These are phyloP conservation scores for Candida ulmi DNA, from an alignment of 805 yeast genomes.

Conservation along the genomic window DNA sequence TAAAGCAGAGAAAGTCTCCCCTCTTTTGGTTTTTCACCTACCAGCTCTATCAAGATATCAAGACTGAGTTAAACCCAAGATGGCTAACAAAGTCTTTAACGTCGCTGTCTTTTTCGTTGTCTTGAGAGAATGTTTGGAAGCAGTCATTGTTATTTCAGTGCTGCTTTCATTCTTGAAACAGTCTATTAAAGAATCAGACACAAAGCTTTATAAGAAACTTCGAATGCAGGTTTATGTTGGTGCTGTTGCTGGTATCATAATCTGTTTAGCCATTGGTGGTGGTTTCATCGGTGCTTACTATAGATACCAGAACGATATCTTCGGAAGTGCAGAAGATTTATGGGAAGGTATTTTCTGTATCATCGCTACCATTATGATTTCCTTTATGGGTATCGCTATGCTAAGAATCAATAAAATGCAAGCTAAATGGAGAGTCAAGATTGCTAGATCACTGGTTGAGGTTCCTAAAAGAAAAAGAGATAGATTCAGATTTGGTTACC, in stretches of 20 bases:
- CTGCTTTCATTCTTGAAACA: slow-evolving; percentile 87
- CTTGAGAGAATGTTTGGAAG: slow-evolving; percentile 91
- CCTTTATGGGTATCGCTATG: slow-evolving; percentile 96
- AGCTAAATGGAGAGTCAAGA: slow-evolving; percentile 93
- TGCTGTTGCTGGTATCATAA: slow-evolving; percentile 59
- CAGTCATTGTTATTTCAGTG: slow-evolving; percentile 86
- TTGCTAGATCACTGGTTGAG: slow-evolving; percentile 76
- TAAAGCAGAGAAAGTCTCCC: no score
- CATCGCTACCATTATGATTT: slow-evolving; percentile 83
- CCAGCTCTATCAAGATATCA: no score
- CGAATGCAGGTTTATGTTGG: slow-evolving; percentile 85
- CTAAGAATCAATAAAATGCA: slow-evolving; percentile 93
- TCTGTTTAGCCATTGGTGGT: slow-evolving; percentile 83
- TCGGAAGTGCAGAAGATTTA: slow-evolving; percentile 82
- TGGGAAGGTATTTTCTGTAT: slow-evolving; percentile 97
- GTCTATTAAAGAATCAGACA: slow-evolving; percentile 59
- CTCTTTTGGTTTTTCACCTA: not conserved
- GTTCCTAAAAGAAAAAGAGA: slow-evolving; percentile 44
- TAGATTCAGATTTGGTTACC: slow-evolving; percentile 47
- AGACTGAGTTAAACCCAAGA: no score
- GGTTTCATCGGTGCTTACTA: slow-evolving; percentile 95
- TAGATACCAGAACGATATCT: slow-evolving; percentile 71
- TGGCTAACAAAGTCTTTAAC: slow-evolving; percentile 21
- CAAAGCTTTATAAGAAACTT: slow-evolving; percentile 53
- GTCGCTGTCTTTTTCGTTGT: slow-evolving; percentile 77